These are phyloP conservation scores for Sporothrix inflata DNA, from an alignment of 2,329 filamentous ascomycete species.

Conservation along the genomic window DNA sequence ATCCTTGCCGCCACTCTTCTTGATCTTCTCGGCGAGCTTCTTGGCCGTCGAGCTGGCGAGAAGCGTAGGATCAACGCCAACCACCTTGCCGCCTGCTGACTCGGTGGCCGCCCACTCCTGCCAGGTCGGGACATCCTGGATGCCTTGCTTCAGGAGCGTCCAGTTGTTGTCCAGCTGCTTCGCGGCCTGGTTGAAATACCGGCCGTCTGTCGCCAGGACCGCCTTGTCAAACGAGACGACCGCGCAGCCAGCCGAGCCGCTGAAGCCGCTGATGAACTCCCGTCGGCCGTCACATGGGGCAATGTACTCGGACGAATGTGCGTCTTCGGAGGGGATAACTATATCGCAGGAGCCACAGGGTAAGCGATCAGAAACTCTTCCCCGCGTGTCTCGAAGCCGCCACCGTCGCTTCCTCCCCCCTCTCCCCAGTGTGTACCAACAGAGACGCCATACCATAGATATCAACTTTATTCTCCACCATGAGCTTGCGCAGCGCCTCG, in stretches of 20 bases:
- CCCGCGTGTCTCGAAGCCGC: neutral
- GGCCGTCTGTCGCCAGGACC: conserved; percentile 88
- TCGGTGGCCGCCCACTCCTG: conserved; percentile 94
- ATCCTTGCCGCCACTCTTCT: conserved; percentile 79
- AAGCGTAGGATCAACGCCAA: conserved; percentile 88
- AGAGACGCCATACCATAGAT: conserved; percentile 73
- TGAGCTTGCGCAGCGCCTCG: conserved; percentile 75
- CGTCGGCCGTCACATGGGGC: conserved; percentile 91
- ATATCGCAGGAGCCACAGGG: neutral
- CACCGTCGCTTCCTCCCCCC: neutral
- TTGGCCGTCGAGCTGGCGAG: conserved; percentile 67
- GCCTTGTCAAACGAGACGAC: conserved; percentile 86
- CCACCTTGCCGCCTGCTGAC: conserved; percentile 80
- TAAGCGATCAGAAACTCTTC: conserved; percentile 11
- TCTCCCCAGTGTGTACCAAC: neutral
- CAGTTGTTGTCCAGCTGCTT: conserved; percentile 92
- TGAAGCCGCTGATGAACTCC: conserved; percentile 91
- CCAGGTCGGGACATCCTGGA: conserved; percentile 94
- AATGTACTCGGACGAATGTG: conserved; percentile 97
- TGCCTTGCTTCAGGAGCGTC: conserved; percentile 86
- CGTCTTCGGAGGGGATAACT: conserved; percentile 97
- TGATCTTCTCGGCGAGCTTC: conserved; percentile 83
- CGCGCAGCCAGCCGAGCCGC: conserved; percentile 90
- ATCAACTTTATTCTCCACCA: conserved; percentile 85
- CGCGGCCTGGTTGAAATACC: conserved; percentile 95